Conservation (phyloP, 805 yeast species). For the Saturnispora kantuleensis region DNA sequence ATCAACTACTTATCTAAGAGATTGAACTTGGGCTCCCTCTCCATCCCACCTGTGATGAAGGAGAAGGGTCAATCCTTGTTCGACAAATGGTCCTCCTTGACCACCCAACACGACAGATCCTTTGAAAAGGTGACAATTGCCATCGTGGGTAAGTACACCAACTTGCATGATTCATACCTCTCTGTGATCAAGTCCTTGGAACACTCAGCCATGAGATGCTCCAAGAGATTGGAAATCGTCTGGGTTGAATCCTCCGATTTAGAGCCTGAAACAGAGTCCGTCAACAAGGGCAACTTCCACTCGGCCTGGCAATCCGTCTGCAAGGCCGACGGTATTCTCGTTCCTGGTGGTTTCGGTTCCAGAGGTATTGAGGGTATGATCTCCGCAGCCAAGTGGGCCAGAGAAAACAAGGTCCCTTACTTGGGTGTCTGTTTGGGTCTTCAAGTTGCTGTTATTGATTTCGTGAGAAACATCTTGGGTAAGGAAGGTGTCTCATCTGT, state of each 20-base stretch:
- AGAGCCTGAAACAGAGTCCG: slow-evolving; percentile 58
- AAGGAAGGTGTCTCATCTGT: slow-evolving; percentile 60
- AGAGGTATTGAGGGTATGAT: slow-evolving; percentile 99
- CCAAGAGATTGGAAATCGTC: slow-evolving; percentile 71
- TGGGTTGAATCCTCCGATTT: slow-evolving; percentile 96
- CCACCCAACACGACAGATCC: slow-evolving; percentile 72
- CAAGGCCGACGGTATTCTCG: slow-evolving; percentile 91
- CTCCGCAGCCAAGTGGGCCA: slow-evolving; percentile 95
- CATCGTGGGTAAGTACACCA: slow-evolving; percentile 93
- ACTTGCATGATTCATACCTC: slow-evolving; percentile 88
- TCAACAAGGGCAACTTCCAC: slow-evolving; percentile 70
- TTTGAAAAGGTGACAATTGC: slow-evolving; percentile 88
- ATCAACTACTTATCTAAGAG: slow-evolving; percentile 62
- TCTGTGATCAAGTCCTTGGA: slow-evolving; percentile 93
- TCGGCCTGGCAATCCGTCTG: slow-evolving; percentile 93
- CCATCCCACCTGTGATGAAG: slow-evolving; percentile 39
- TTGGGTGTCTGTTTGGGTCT: slow-evolving; percentile 96
- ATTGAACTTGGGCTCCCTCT: slow-evolving; percentile 45
- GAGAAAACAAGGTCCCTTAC: slow-evolving; percentile 88
- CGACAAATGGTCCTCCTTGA: slow-evolving; percentile 69
- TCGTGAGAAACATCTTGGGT: slow-evolving; percentile 71
- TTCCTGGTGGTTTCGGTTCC: slow-evolving; percentile 97
- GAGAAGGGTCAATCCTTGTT: slow-evolving; percentile 62
- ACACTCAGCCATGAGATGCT: slow-evolving; percentile 87
- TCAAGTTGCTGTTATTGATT: slow-evolving; percentile 95